These are phyloP conservation scores for Alloteropsis angusta DNA, from an alignment of 202 grass and related monocot species.

Conservation along the genomic window DNA sequence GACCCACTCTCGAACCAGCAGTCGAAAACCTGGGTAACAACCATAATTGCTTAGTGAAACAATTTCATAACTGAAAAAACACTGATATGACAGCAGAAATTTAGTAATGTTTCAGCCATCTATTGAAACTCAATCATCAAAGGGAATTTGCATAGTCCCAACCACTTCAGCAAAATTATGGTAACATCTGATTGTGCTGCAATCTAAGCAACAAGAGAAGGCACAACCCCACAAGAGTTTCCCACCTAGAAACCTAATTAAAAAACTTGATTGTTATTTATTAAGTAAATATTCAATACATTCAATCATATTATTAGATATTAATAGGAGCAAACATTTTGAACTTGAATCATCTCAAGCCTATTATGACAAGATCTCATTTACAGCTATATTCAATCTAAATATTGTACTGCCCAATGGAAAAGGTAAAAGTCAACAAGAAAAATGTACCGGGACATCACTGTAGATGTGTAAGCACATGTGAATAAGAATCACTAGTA, in stretches of 20 bases:
- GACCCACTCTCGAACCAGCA: slow-evolving; percentile 99
- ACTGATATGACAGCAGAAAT: slow-evolving; percentile 12
- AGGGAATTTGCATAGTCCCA: slow-evolving; percentile 1
- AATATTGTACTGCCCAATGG: background rate
- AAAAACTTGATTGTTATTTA: slow-evolving; percentile 4
- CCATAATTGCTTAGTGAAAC: slow-evolving; percentile 15
- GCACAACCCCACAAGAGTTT: background rate
- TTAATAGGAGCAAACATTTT: background rate
- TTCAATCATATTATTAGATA: slow-evolving; percentile 8
- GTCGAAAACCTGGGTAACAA: slow-evolving; percentile 72
- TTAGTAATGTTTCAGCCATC: background rate
- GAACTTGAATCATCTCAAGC: background rate
- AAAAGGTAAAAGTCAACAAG: background rate
- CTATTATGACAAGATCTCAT: background rate
- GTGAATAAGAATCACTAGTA: background rate
- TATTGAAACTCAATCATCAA: background rate
- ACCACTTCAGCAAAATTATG: slow-evolving; percentile 1
- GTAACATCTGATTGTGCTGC: background rate
- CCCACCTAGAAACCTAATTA: background rate
- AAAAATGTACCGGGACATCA: background rate
- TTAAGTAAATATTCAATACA: background rate
- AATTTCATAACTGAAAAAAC: slow-evolving; percentile 3
- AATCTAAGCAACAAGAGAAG: slow-evolving; percentile 7
- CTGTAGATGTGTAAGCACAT: background rate
- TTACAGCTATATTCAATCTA: background rate